These are phyloP conservation scores for Ustilago nuda DNA, from an alignment of 1,284 basidiomycete species.

Conservation along the genomic window DNA sequence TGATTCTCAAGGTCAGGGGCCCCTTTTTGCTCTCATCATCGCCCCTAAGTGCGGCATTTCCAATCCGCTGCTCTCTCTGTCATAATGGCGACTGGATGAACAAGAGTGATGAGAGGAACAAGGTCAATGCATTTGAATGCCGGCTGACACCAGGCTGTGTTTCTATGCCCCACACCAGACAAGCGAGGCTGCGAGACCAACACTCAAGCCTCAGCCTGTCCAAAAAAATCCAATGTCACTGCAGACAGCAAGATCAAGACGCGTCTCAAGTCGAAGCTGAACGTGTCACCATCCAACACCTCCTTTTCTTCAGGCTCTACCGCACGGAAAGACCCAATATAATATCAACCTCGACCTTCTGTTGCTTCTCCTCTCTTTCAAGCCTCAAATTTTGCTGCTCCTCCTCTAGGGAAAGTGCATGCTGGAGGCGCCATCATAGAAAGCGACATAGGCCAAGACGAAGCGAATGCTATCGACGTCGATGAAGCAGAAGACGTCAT, in stretches of 20 bases:
- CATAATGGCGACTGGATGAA: neutral
- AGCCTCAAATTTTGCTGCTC: slow-evolving; percentile 5
- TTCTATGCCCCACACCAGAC: neutral
- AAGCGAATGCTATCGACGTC: neutral
- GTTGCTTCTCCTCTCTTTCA: neutral
- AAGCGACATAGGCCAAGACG: neutral
- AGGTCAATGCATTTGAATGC: neutral
- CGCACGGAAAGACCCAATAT: slow-evolving; percentile 24
- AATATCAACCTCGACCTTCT: neutral
- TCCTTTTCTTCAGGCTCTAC: neutral
- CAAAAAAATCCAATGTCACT: neutral
- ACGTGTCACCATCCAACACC: slow-evolving; percentile 19
- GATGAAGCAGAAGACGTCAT: slow-evolving; percentile 3
- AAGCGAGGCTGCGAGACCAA: slow-evolving; percentile 16
- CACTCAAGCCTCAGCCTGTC: slow-evolving; percentile 12
- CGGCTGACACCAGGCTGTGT: neutral
- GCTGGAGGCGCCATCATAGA: slow-evolving; percentile 3
- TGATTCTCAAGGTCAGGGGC: neutral
- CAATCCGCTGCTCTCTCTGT: neutral
- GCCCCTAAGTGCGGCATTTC: slow-evolving; percentile 3
- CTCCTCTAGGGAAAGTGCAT: neutral
- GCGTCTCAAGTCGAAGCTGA: slow-evolving; percentile 15
- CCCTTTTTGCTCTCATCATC: slow-evolving; percentile 1
- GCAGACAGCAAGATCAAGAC: slow-evolving; percentile 15
- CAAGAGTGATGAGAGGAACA: neutral